A percentile compares a stretch with the other conserved stretches of the same genome.
phyloP scores from a whole-genome alignment of 345 rosid species.

The Pistacia vera region DNA sequence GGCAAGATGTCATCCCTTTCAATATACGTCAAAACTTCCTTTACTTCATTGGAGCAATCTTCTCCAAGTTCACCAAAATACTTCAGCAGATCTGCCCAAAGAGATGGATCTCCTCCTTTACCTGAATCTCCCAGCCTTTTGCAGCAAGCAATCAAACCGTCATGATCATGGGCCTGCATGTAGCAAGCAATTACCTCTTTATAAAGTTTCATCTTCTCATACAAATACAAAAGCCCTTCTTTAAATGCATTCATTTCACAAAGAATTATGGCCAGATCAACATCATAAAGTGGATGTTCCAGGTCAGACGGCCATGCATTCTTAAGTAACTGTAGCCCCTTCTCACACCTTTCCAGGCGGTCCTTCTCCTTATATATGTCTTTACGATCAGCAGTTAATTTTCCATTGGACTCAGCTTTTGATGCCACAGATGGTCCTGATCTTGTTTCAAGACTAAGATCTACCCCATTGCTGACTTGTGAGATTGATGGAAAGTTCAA shows the following conservation, averaged over 20 bases:
- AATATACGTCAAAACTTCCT: constrained; percentile 83
- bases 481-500: constrained; percentile 82
- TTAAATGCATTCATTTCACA: constrained; percentile 93
- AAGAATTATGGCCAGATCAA: constrained; percentile 93
- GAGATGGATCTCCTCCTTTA: constrained; percentile 91
- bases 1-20: constrained; percentile 97
- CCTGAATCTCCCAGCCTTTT: constrained; percentile 92
- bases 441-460: constrained; percentile 43
- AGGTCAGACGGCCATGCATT: constrained; percentile 80
- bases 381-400: constrained; percentile 35
- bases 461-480: constrained; percentile 52
- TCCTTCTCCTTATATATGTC: constrained; percentile 45
- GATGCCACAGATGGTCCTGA: constrained; percentile 35
- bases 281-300: constrained; percentile 94
- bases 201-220: constrained; percentile 95
- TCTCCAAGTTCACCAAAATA: constrained; percentile 98
- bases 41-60: constrained; percentile 97
- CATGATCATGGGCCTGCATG: constrained; percentile 95
- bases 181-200: constrained; percentile 98
- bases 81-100: constrained; percentile 97
- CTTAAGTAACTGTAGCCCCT: constrained; percentile 76
- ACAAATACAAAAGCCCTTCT: constrained; percentile 84
- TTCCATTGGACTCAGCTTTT: constrained; percentile 48
- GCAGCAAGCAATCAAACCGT: constrained; percentile 94
- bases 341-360: constrained; percentile 58